Conservation (phyloP, 1,284 basidiomycete genomes). For the Erythrobasidium hasegawianum region DNA sequence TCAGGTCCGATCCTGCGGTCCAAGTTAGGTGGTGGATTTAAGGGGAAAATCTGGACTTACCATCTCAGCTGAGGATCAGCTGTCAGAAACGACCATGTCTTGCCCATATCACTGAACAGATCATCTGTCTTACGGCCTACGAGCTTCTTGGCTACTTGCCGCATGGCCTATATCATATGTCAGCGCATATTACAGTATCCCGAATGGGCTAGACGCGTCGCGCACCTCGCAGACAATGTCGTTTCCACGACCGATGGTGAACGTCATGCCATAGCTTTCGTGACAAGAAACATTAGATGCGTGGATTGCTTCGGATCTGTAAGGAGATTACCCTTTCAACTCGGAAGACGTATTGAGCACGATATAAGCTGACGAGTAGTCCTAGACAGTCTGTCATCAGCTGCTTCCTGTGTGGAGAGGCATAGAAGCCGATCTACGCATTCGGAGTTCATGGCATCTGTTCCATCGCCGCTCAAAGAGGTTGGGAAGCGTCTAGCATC, state of each 20-base stretch:
- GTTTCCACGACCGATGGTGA: slow-evolving; percentile 93
- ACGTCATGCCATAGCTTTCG: slow-evolving; percentile 84
- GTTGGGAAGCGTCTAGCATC: slow-evolving; percentile 25
- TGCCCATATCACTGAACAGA: slow-evolving; percentile 82
- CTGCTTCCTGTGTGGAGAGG: too few relatives aligned
- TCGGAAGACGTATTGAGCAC: slow-evolving; percentile 18
- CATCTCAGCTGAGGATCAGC: slow-evolving; percentile 54
- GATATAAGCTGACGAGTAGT: slow-evolving; percentile 33
- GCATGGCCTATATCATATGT: slow-evolving; percentile 60
- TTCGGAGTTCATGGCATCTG: slow-evolving; percentile 35
- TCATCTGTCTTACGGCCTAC: slow-evolving; percentile 80
- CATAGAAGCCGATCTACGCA: slow-evolving; percentile 12
- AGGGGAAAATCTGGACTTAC: too few relatives aligned
- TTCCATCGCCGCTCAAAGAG: slow-evolving; percentile 28
- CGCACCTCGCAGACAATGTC: slow-evolving; percentile 64
- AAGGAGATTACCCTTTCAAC: slow-evolving; percentile 27
- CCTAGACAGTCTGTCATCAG: too few relatives aligned
- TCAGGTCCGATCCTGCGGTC: slow-evolving; percentile 77
- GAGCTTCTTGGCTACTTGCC: slow-evolving; percentile 70
- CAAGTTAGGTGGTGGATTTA: too few relatives aligned
- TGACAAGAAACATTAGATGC: neutral
- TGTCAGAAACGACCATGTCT: slow-evolving; percentile 61
- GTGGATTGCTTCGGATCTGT: too few relatives aligned
- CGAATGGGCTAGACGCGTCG: too few relatives aligned
- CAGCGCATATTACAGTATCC: too few relatives aligned